Evolutionary conservation across 1,284 basidiomycete genomes (phyloP), one percentile per base, ranked within the genome.

Genomic region (Rhodofomes roseus): DNA sequence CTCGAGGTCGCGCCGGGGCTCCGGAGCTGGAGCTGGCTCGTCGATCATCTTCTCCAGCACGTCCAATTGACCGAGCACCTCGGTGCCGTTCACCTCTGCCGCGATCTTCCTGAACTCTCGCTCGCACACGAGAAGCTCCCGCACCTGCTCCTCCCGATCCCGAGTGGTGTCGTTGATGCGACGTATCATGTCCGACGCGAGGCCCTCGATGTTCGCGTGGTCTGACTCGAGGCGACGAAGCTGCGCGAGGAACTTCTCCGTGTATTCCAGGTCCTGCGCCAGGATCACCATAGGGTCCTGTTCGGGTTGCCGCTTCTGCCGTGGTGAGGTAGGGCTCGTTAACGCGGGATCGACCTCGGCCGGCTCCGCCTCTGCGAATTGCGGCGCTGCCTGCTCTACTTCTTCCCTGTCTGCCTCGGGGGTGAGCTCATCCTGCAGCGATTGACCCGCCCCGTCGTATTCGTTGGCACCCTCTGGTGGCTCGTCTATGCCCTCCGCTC

Each of bases 51-150:
- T 80, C 54, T 80, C 76, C 44, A 93, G 76, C 62, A 81, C 84
- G 25, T 92, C 89, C 57, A 93, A 73, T 62, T 79, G 79, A 7
- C 85, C 82, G 16, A 93, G 77, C n/a, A 83, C 82, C 55, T 93
- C 90, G 51, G 77, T 81, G 16, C 90, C 90, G 51, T 88, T 87
- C 27, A 90, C 81, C 71, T 92, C 89, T 12, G 82, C 83, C 4
- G 86, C 82, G 66, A 93, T 90, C 71, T 84, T 87, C 65, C 82
- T 81, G 67, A 93, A 85, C 72, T 93, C 90, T 58, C 90, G 81
- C 68, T 93, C 91, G 69, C 81, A 90, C 63, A 85, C 87, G 43
- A 89, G 74, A 60, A 93, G 73, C 68, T 87, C 88, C 55, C 90
- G 84, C 11, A 92, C 81, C 73, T 93, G 90, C 5, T 80, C 82